These are phyloP conservation scores for Aegilops longissima DNA, from an alignment of 176 grass and related monocot genomes.

Conservation along the genomic window DNA sequence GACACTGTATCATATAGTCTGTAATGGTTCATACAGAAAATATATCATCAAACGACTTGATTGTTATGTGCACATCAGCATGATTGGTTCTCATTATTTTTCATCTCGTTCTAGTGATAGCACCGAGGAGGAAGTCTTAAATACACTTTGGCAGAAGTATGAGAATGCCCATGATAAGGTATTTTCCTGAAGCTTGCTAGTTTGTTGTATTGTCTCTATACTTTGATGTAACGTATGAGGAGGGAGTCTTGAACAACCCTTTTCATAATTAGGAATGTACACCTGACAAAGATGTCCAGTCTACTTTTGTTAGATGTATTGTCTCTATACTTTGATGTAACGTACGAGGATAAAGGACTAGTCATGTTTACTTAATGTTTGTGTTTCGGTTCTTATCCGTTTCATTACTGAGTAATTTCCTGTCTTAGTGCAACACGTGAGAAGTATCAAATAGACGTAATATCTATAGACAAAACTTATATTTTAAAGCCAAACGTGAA, in stretches of 20 bases:
- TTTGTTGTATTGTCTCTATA: neutral
- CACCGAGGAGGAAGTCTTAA: constrained; percentile 65
- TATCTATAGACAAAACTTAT: constrained; percentile 2
- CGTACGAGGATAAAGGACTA: neutral
- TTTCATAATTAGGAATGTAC: neutral
- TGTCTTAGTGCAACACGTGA: neutral
- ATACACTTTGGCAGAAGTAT: constrained; percentile 77
- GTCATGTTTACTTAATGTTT: neutral
- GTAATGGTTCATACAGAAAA: constrained; percentile 3
- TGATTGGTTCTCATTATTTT: constrained; percentile 25
- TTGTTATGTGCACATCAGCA: neutral
- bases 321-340: neutral
- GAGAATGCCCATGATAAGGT: constrained; percentile 76
- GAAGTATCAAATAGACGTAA: neutral
- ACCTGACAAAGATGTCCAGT: neutral
- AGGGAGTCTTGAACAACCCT: neutral
- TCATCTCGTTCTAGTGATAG: constrained; percentile 55
- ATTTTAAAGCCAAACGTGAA: neutral
- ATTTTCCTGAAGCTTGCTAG: constrained; percentile 8
- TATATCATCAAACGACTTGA: neutral
- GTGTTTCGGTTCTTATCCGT: neutral
- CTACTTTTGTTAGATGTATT: neutral
- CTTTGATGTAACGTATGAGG: no score
- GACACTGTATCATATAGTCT: neutral
- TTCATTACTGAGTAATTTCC: neutral